Evolutionary conservation across 1,139 yeast genomes (phyloP).

Genomic region (Kurtzmaniella quercitrusa): DNA sequence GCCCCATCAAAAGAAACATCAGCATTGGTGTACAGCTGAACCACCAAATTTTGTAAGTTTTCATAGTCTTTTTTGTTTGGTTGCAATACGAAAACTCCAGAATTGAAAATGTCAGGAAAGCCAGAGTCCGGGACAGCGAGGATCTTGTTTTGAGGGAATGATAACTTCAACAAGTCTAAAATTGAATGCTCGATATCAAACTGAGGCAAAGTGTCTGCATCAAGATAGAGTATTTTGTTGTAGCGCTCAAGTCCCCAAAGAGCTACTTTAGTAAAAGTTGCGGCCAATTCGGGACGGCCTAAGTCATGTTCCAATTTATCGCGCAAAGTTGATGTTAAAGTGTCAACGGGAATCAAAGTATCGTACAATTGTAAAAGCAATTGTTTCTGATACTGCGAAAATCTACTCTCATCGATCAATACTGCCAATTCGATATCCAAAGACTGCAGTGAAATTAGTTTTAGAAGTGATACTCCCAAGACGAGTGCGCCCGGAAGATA

Average conservation of each 20-base stretch:
- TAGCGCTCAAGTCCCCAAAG: conserved; percentile 64
- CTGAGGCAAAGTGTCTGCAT: conserved; percentile 75
- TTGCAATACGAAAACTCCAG: conserved; percentile 71
- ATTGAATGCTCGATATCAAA: conserved; percentile 22
- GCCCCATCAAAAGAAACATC: conserved; percentile 82
- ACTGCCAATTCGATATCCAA: conserved; percentile 24
- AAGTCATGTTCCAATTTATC: conserved; percentile 34
- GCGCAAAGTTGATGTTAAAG: conserved; percentile 23
- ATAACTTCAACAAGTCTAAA: conserved; percentile 26
- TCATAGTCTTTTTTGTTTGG: conserved; percentile 51
- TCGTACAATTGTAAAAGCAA: conserved; percentile 27
- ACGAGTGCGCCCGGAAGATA: conserved; percentile 79
- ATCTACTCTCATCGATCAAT: conserved; percentile 29
- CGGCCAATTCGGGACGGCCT: conserved; percentile 69
- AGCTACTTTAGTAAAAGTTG: conserved; percentile 69
- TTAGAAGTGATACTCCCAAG: conserved; percentile 41
- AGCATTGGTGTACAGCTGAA: conserved; percentile 18
- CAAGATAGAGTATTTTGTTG: conserved; percentile 67
- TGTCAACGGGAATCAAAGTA: conserved; percentile 27
- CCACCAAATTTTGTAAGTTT: conserved; percentile 37
- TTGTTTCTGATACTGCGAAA: conserved; percentile 24
- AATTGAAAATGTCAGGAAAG: conserved; percentile 93
- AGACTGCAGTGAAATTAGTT: conserved; percentile 13
- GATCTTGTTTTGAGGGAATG: conserved; percentile 36
- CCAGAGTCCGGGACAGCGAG: conserved; percentile 90